Conservation (phyloP, 257 asterid genomes). For the Przewalskia tangutica region DNA sequence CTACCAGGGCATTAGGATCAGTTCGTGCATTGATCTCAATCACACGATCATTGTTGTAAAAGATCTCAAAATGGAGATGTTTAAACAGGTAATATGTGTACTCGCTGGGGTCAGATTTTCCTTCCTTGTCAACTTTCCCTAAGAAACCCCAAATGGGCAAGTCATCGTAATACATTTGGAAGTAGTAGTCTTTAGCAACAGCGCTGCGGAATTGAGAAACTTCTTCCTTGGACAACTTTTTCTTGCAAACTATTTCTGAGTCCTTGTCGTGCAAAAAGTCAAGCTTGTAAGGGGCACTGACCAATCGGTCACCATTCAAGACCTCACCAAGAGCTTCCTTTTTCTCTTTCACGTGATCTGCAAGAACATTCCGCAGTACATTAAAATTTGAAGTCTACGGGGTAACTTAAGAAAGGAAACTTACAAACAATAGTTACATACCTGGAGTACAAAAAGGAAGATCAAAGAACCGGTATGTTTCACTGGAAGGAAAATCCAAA, state of each 20-base stretch:
- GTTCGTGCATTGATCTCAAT: constrained; percentile 17
- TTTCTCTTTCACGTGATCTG: constrained; percentile 8
- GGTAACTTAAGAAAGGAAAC: neutral
- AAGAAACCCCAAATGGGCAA: constrained; percentile 19
- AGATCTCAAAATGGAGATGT: constrained; percentile 16
- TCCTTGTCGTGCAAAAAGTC: constrained; percentile 12
- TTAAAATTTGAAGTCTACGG: neutral
- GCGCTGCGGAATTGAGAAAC: constrained; percentile 11
- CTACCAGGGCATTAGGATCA: constrained; percentile 17
- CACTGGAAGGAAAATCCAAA: constrained; percentile 29
- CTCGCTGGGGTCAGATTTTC: constrained; percentile 16
- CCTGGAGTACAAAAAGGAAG: constrained; percentile 72
- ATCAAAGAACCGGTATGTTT: constrained; percentile 62
- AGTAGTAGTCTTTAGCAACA: constrained; percentile 16
- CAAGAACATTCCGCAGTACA: neutral
- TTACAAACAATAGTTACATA: constrained; percentile 5
- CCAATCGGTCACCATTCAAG: constrained; percentile 14
- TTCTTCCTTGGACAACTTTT: constrained; percentile 9
- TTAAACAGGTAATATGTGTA: constrained; percentile 13
- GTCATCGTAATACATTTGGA: constrained; percentile 14
- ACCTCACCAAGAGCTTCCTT: constrained; percentile 18
- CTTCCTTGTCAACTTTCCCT: constrained; percentile 17
- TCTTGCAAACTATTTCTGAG: constrained; percentile 12
- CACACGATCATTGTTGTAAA: constrained; percentile 13
- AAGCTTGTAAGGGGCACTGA: constrained; percentile 17